Evolutionary conservation across 495 filamentous ascomycete species (phyloP), one percentile per base, ranked within the genome.

Genomic region (Annulohypoxylon nitens): DNA sequence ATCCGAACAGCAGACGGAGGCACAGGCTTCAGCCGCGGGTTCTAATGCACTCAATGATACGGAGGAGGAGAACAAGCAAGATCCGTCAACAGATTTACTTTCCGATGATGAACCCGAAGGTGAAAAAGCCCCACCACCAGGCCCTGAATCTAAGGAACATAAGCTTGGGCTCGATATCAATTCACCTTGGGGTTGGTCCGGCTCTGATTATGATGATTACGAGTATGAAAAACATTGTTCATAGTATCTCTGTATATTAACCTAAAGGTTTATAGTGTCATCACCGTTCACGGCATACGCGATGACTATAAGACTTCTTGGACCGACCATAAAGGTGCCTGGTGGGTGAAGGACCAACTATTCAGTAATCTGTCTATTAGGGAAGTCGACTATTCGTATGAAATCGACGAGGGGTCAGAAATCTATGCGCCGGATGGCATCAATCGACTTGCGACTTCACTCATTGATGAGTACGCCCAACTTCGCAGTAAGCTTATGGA

Each of bases 221-320:
- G 54, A 58, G 54, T 58, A 26, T 11, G 51, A 33, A n/a, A 50
- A 18, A 6, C 11, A 18, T 37, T 20, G 0, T 16, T 30, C 14
- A 55, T 12, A 14, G 5, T n/a, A 14, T 11, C 16, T 34, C 34
- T 7, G 7, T 16, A 55, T 55, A 1, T 14, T 0, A 33, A 18
- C 0, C 33, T 58, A 2, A 58, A 9, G 12, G 18, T 9, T 18
- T 18, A 61, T 23, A 71, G 69, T 51, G 41, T 71, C n/a, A 48
- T 71, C 20, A 65, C 61, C 33, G 61, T 71, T 25, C 69, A 71
- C 30, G 69, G 69, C 14, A 25, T 71, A 48, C 69, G 69, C 6
- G 69, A 71, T 60, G 61, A 71, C 53, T 47, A 41, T 18, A 60
- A 43, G 8, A 71, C 51, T 14, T 61, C 61, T 23, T 71, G 69